These are phyloP conservation scores for Pythium biforme DNA, from an alignment of 352 stramenopile species.

Conservation along the genomic window DNA sequence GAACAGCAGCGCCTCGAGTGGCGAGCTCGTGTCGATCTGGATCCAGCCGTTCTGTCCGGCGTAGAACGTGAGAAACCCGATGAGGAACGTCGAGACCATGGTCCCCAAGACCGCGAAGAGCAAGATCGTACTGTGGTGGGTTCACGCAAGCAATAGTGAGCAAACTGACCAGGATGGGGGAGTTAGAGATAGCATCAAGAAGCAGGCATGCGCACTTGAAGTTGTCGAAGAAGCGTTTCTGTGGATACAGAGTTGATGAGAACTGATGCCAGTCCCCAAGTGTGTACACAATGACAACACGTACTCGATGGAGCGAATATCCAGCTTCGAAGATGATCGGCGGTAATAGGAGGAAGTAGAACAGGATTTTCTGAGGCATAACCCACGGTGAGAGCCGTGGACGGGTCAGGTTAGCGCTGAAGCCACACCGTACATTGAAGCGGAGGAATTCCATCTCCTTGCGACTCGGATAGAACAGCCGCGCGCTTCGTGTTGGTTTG, in stretches of 20 bases:
- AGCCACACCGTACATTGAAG: slow-evolving; percentile 62
- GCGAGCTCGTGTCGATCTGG: slow-evolving; percentile 89
- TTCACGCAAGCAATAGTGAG: background rate
- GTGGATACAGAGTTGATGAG: background rate
- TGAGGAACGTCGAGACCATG: slow-evolving; percentile 95
- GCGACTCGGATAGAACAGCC: slow-evolving; percentile 78
- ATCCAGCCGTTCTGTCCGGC: slow-evolving; percentile 73
- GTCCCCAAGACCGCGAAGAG: slow-evolving; percentile 95
- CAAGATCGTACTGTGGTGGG: slow-evolving; percentile 82
- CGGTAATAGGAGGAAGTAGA: slow-evolving; percentile 97
- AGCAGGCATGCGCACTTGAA: slow-evolving; percentile 82
- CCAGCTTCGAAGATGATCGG: slow-evolving; percentile 98
- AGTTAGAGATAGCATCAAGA: no score
- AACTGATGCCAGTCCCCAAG: no score
- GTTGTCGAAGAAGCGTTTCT: slow-evolving; percentile 96
- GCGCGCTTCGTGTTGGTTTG: slow-evolving; percentile 36
- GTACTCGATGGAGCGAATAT: slow-evolving; percentile 88
- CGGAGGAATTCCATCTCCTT: slow-evolving; percentile 90
- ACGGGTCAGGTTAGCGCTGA: no score
- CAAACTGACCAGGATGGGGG: no score
- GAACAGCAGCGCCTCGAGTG: slow-evolving; percentile 95
- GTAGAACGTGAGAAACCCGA: slow-evolving; percentile 93
- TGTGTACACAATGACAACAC: background rate
- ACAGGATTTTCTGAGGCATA: slow-evolving; percentile 74
- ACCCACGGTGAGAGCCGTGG: no score